Base-by-base conservation (phyloP, 805 yeast species). In the Kodamaea laetipori region DNA sequence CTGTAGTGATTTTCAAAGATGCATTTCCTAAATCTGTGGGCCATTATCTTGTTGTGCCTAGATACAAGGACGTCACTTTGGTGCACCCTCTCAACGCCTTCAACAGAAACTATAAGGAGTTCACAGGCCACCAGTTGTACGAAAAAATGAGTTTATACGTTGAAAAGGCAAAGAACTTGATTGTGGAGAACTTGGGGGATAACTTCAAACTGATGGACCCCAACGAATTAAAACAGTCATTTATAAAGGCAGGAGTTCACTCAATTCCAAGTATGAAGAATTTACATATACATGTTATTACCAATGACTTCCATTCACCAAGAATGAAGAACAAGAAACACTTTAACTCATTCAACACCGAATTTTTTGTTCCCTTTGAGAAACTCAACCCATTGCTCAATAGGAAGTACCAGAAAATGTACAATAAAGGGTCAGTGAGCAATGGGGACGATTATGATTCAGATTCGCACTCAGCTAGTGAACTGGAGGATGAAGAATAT, bases 271-370 rank as follows among this genome's bases (percentile, higher is more conserved):
- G 90, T 0, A 58, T 86, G 73, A 63, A 61, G 30, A 85, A 87
- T 57, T 53, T 86, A 35, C 95, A 87, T 55, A 66, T 87, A 13
- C 95, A 87, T 64, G 78, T 87, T 17, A 70, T 87, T 37, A 80
- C 90, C 0, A 68, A 65, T 38, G 95, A 87, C 60, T 75, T 83
- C 54, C 54, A 67, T 50, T 77, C 86, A 7, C 64, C 63, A 0
- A 54, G 68, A 18, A 44, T 86, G 64, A 86, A 85, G 58, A 68
- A 80, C 51, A 77, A 74, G 46, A 73, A 70, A 43, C 95, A 87
- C 60, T 86, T 79, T 60, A 82, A 82, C 55, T 81, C 90, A 3
- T 87, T 87, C 63, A 81, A 71, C 15, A 78, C 90, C 0, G 52
- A 54, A 0, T 87, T 87, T 56, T 86, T 86, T 45, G 78, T 85